These are phyloP conservation scores for Epipyxis sp. DNA, from an alignment of 108 stramenopile genomes.

Conservation along the genomic window DNA sequence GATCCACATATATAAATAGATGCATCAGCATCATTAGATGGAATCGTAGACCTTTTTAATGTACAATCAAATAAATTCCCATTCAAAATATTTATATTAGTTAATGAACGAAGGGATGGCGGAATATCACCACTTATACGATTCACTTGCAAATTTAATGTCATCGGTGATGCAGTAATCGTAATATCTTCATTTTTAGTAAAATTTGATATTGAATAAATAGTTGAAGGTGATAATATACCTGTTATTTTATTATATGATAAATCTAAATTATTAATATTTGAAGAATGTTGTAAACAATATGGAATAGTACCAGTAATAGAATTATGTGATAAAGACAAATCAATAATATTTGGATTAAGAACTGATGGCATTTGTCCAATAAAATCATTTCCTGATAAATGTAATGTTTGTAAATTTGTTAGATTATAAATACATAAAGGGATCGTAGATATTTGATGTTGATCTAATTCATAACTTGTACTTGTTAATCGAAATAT, in stretches of 20 bases:
- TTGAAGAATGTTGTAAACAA: not conserved
- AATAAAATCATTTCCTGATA: not conserved
- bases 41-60: not conserved
- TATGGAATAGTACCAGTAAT: not conserved
- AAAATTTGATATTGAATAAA: not conserved
- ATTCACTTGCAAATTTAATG: not conserved
- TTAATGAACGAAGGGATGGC: not conserved
- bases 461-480: not conserved
- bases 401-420: slow-evolving; percentile 6
- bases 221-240: not conserved
- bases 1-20: not conserved
- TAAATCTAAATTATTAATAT: not conserved
- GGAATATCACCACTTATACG: not conserved
- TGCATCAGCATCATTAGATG: not conserved
- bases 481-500: not conserved
- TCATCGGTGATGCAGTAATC: too few relatives aligned
- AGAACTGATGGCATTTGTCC: not conserved
- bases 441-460: not conserved
- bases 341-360: not conserved
- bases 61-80: not conserved
- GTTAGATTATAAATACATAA: not conserved
- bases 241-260: not conserved
- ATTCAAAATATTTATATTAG: not conserved
- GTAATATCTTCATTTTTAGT: too few relatives aligned
- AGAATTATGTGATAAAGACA: slow-evolving; percentile 1